These are phyloP conservation scores for Penicillium nucicola DNA, from an alignment of 495 filamentous ascomycete genomes.

Conservation along the genomic window DNA sequence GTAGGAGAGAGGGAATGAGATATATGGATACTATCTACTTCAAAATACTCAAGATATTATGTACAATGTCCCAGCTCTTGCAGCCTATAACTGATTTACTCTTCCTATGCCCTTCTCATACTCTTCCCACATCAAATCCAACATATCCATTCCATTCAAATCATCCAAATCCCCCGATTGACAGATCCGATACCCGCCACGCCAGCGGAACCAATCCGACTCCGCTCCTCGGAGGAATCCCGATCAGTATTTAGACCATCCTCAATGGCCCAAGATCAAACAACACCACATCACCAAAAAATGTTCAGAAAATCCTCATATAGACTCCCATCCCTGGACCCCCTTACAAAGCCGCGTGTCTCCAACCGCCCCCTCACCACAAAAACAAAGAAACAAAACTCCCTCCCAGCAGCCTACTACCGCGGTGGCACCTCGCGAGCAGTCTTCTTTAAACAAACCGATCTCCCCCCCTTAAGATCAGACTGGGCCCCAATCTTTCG, in stretches of 20 bases:
- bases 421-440: conserved; percentile 72
- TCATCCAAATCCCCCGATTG: background rate
- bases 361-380: background rate
- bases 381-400: conserved; percentile 23
- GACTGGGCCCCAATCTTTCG: conserved; percentile 60
- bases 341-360: background rate
- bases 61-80: background rate
- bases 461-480: conserved; percentile 45
- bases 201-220: conserved; percentile 2
- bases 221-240: background rate
- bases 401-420: conserved; percentile 63
- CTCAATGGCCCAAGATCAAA: background rate
- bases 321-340: background rate
- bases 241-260: background rate
- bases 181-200: background rate
- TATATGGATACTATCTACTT: background rate
- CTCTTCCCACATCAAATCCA: background rate
- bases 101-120: too few relatives aligned
- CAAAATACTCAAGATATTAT: background rate
- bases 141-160: background rate
- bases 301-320: background rate
- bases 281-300: background rate
- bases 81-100: too few relatives aligned
- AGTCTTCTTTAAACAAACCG: conserved; percentile 53
- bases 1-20: conserved; percentile 1